Base-by-base conservation (phyloP, 2,329 filamentous ascomycete species). In the Colletotrichum melonis region DNA sequence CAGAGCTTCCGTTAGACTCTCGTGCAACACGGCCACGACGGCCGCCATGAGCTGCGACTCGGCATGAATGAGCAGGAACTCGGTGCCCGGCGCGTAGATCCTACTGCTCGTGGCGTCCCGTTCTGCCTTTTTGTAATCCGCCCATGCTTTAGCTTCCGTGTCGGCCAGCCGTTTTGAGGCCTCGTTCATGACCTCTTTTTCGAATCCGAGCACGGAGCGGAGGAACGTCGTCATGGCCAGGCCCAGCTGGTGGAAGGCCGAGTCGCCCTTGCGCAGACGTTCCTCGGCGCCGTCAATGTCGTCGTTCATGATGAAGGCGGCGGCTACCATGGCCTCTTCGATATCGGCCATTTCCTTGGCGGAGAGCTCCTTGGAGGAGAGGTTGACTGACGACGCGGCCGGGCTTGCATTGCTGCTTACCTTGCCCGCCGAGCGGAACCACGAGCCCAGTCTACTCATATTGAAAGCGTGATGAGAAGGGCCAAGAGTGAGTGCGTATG, bases 11-110 rank as follows among this genome's bases (percentile, higher is more conserved):
- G 95, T 96, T 78, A 98, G 84, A 80, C 94, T 98, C 85, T 98
- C 97, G 76, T 97, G 97, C 77, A 98, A 85, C 19, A 98, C 94
- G 0, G 92, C 94, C 0, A 98, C 92, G 1, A 99, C 92, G 0
- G 95, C 95, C 69, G 91, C 90, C 93, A 98, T 97, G 75, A 98
- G 87, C 82, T 98, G 94, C 2, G 94, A 90, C 84, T 98, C 92
- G 5, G 95, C 94, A 73, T 95, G 90, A 73, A 95, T 94, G 4
- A 98, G 86, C 2, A 94, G 91, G 80, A 94, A 98, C 84, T 99
- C 96, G 5, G 93, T 94, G 2, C 97, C 97, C 0, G 94, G 88
- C 0, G 93, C 91, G 78, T 98, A 98, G 28, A 97, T 84, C 58
- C 82, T 81, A 69, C 84, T 38, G 59, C 75, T 30, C 28, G 55